A percentile compares a stretch with the other conserved stretches of the same genome.
Conservation (phyloP, 495 filamentous ascomycete species). For the Cercophora sp. region DNA sequence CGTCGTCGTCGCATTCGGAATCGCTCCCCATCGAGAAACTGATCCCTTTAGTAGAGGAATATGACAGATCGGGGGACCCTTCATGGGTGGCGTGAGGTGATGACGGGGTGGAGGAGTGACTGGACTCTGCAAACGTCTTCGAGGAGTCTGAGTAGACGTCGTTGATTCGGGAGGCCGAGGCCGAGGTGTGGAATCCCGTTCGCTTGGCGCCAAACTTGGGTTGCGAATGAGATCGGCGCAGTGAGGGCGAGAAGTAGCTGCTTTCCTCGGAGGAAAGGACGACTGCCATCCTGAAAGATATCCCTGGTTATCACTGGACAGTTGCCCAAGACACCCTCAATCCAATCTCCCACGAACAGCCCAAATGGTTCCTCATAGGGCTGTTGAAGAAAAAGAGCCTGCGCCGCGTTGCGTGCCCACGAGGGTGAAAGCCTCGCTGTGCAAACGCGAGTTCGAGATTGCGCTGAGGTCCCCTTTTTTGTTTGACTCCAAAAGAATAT, state of each 20-base stretch:
- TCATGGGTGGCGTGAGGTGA: conserved; percentile 36
- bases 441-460: too few relatives aligned
- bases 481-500: neutral
- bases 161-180: conserved; percentile 40
- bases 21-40: conserved; percentile 58
- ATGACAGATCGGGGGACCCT: conserved; percentile 39
- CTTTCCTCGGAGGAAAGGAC: conserved; percentile 41
- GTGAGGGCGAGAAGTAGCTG: conserved; percentile 38
- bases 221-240: conserved; percentile 49
- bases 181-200: conserved; percentile 36
- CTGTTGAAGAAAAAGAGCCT: too few relatives aligned
- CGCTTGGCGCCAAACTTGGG: conserved; percentile 36
- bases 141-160: conserved; percentile 33
- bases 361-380: conserved; percentile 25
- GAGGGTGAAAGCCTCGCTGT: too few relatives aligned
- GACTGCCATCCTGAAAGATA: conserved; percentile 39
- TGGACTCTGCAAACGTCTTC: conserved; percentile 36
- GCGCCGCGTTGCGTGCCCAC: too few relatives aligned
- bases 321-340: conserved; percentile 28
- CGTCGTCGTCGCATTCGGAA: too few relatives aligned
- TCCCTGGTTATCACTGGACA: conserved; percentile 18
- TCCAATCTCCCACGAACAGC: conserved; percentile 27
- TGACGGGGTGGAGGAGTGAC: conserved; percentile 46
- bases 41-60: conserved; percentile 58
- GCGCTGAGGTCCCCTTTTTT: conserved; percentile 14